Evolutionary conservation across 2,329 filamentous ascomycete genomes (phyloP).

Genomic region (Triangularia setosa): DNA sequence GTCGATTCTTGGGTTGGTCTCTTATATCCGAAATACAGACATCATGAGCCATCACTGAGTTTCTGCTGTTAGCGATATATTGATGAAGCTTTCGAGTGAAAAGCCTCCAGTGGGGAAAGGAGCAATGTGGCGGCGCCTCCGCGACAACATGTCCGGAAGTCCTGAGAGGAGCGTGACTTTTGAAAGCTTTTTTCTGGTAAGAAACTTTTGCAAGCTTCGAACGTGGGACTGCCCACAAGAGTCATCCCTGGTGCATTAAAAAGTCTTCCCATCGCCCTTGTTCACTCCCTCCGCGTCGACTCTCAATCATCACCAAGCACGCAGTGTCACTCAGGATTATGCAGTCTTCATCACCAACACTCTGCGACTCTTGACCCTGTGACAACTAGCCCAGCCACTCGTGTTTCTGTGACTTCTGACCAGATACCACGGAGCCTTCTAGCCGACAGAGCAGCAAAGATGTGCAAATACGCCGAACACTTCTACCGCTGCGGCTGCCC

Average conservation of each 20-base stretch:
- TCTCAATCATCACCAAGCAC: too few relatives aligned
- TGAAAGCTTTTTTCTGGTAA: background rate
- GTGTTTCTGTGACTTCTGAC: too few relatives aligned
- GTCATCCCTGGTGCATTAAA: background rate
- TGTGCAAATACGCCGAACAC: background rate
- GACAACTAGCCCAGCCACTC: too few relatives aligned
- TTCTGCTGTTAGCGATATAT: background rate
- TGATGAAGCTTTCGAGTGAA: background rate
- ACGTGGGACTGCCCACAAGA: background rate
- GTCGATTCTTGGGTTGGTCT: too few relatives aligned
- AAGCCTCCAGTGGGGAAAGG: background rate
- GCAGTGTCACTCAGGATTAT: too few relatives aligned
- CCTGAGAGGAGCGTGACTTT: background rate
- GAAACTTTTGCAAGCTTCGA: background rate
- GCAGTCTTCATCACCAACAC: too few relatives aligned
- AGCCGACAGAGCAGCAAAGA: background rate
- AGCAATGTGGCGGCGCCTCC: background rate
- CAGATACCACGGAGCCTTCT: background rate
- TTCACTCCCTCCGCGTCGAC: too few relatives aligned
- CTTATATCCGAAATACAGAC: too few relatives aligned
- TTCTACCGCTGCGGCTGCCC: background rate
- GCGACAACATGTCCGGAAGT: background rate
- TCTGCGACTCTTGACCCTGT: too few relatives aligned
- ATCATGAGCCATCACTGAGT: background rate
- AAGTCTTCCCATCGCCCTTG: too few relatives aligned